Evolutionary conservation across 192 early-diverging fungal species (phyloP).

Genomic region (Globomyces pollinis-pini): DNA sequence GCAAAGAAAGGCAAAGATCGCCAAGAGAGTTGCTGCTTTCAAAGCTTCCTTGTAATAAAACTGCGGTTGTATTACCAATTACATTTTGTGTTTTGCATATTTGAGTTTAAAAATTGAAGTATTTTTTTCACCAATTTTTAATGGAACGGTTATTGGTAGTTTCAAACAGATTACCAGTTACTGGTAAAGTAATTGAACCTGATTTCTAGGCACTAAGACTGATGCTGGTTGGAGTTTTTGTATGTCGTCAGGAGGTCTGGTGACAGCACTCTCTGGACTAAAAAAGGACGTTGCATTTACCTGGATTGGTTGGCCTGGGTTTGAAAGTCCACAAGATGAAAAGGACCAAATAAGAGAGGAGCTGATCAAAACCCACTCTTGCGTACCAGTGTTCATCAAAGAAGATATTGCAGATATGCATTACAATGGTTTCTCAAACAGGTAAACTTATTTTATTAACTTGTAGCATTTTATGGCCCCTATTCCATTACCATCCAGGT

Average conservation of each 20-base stretch:
- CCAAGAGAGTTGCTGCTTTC: conserved; percentile 85
- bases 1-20: conserved; percentile 81
- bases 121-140: too few relatives aligned
- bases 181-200: too few relatives aligned
- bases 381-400: conserved; percentile 88
- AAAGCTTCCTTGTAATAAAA: background rate
- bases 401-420: conserved; percentile 90
- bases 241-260: conserved; percentile 92
- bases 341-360: conserved; percentile 55
- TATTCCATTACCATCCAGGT: conserved; percentile 99
- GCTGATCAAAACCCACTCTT: conserved; percentile 72
- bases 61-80: background rate
- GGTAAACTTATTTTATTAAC: conserved; percentile 10
- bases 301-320: conserved; percentile 98
- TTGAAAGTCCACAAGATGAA: conserved; percentile 78
- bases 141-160: conserved; percentile 66
- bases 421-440: conserved; percentile 99
- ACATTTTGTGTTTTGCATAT: background rate
- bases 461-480: conserved; percentile 89
- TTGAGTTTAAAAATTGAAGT: too few relatives aligned
- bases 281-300: conserved; percentile 93
- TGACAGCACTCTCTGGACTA: conserved; percentile 87
- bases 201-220: too few relatives aligned
- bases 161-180: conserved; percentile 94
- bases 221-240: conserved; percentile 59